Evolutionary conservation across 1,139 yeast species (phyloP).

Genomic region (Lizanozyma gosingica): DNA sequence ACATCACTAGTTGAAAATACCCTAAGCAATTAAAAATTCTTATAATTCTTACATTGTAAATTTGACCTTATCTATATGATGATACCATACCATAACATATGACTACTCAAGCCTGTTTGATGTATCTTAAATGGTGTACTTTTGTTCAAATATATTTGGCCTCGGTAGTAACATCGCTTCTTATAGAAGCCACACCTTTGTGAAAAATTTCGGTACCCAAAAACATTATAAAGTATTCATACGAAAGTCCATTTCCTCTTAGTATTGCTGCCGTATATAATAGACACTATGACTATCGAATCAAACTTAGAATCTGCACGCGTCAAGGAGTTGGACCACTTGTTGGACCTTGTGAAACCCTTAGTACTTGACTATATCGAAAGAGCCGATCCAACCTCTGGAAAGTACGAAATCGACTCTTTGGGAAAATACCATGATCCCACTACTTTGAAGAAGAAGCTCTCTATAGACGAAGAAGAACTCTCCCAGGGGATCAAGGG

Average conservation of each 20-base stretch:
- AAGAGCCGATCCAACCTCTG: slow-evolving; percentile 23
- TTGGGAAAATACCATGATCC: slow-evolving; percentile 35
- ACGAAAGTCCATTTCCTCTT: not conserved
- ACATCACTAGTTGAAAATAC: too few species aligned
- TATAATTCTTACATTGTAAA: too few species aligned
- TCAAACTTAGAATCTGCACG: slow-evolving; percentile 25
- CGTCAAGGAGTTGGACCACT: slow-evolving; percentile 28
- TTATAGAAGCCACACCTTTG: too few species aligned
- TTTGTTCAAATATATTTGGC: too few species aligned
- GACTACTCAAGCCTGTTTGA: too few species aligned
- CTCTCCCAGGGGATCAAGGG: slow-evolving; percentile 12
- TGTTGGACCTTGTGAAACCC: slow-evolving; percentile 27
- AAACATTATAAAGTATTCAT: too few species aligned
- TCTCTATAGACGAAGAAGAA: slow-evolving; percentile 8
- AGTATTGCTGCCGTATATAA: not conserved
- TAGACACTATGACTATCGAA: slow-evolving; percentile 2
- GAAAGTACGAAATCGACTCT: slow-evolving; percentile 18
- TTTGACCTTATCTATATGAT: too few species aligned
- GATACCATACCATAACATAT: too few species aligned
- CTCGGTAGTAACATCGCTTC: too few species aligned
- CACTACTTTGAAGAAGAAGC: slow-evolving; percentile 18
- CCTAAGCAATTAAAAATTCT: too few species aligned
- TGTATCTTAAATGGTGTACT: too few species aligned
- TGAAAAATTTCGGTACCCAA: too few species aligned
- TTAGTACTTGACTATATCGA: slow-evolving; percentile 27